phyloP scores from a whole-genome alignment of 495 filamentous ascomycete species.

The Aspergillus campestris region DNA sequence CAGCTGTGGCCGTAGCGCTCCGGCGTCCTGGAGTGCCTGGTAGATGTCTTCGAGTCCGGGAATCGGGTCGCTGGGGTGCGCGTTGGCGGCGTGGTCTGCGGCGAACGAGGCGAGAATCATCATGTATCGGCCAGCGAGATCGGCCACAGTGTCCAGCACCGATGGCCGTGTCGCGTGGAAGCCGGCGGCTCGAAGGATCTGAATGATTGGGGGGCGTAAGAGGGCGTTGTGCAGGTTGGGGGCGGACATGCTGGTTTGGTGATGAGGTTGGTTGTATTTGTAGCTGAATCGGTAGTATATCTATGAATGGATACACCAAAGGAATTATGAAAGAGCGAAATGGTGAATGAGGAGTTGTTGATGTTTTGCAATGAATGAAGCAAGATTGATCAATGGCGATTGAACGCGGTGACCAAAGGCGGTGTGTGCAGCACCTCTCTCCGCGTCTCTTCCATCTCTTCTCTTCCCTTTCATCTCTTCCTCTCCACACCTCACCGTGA shows the following conservation, averaged over 20 bases:
- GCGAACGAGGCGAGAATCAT: slow-evolving; percentile 57
- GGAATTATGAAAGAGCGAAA: not conserved
- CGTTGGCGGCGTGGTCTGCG: slow-evolving; percentile 49
- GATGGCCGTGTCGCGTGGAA: slow-evolving; percentile 67
- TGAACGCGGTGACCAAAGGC: not conserved
- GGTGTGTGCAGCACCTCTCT: not conserved
- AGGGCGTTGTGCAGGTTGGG: slow-evolving; percentile 61
- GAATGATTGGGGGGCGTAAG: slow-evolving; percentile 70
- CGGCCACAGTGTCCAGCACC: slow-evolving; percentile 69
- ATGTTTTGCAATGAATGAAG: not conserved
- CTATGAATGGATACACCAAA: too few species aligned
- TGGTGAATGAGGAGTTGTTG: not conserved
- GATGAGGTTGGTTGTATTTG: not conserved
- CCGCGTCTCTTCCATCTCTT: not conserved
- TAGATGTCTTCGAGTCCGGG: slow-evolving; percentile 68
- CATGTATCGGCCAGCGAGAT: slow-evolving; percentile 68
- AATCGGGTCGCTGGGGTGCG: slow-evolving; percentile 39
- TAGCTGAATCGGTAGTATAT: not conserved
- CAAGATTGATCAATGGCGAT: not conserved
- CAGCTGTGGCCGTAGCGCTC: slow-evolving; percentile 56
- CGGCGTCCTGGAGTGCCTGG: slow-evolving; percentile 69
- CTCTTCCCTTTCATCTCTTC: not conserved
- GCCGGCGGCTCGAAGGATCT: slow-evolving; percentile 80
- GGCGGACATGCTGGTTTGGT: slow-evolving; percentile 26
- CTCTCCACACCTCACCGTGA: not conserved